A percentile compares a stretch with the other conserved stretches of the same genome.
These are phyloP conservation scores for Sugiyamaella paludigena DNA, from an alignment of 1,139 yeast species.

Conservation along the genomic window DNA sequence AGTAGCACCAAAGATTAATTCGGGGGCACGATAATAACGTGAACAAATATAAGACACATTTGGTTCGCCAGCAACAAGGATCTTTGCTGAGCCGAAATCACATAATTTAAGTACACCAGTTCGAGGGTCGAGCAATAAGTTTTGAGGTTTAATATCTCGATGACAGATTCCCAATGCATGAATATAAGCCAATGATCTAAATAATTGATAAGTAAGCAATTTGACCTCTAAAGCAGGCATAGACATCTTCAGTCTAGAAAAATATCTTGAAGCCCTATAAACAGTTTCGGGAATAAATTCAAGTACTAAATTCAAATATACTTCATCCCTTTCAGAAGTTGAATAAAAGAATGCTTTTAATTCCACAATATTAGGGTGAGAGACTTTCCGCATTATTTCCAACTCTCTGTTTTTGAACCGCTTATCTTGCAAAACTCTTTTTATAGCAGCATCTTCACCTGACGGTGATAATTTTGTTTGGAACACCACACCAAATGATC, in stretches of 20 bases:
- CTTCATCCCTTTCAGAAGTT: constrained; percentile 68
- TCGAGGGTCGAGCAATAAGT: constrained; percentile 81
- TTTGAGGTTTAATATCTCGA: constrained; percentile 96
- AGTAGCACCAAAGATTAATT: constrained; percentile 85
- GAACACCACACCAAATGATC: constrained; percentile 95
- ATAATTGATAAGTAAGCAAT: constrained; percentile 84
- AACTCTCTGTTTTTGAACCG: constrained; percentile 94
- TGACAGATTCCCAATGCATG: constrained; percentile 93
- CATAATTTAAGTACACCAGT: constrained; percentile 84
- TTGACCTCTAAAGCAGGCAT: constrained; percentile 93
- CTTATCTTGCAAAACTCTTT: constrained; percentile 90
- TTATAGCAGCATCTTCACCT: constrained; percentile 83
- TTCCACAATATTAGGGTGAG: constrained; percentile 85
- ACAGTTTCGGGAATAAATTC: constrained; percentile 95
- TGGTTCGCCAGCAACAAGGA: constrained; percentile 83
- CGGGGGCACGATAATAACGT: constrained; percentile 94
- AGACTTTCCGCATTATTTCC: constrained; percentile 89
- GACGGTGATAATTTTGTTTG: constrained; percentile 78
- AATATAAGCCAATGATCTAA: constrained; percentile 86
- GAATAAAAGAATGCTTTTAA: constrained; percentile 87
- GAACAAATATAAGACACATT: constrained; percentile 96
- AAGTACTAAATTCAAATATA: constrained; percentile 80
- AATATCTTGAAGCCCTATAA: constrained; percentile 86
- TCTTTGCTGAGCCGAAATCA: constrained; percentile 98
- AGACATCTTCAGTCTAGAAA: constrained; percentile 61